phyloP scores from a whole-genome alignment of 805 yeast genomes.

The Suhomyces pyralidae region DNA sequence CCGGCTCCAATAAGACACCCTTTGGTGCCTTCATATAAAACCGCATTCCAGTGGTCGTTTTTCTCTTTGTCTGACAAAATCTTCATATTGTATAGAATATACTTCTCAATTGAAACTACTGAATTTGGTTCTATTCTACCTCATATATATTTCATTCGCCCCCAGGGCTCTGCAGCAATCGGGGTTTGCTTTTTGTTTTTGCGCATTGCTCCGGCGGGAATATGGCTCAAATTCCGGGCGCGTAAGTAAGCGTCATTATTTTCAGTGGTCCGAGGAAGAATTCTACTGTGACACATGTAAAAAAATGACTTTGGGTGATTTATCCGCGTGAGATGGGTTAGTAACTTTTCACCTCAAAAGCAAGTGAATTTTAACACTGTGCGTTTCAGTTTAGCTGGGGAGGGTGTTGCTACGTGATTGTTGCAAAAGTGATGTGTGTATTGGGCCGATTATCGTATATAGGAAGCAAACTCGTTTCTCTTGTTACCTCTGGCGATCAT shows the following conservation, averaged over 20 bases:
- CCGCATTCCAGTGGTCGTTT: constrained; percentile 35
- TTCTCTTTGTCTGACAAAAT: constrained; percentile 35
- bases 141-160: neutral
- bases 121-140: neutral
- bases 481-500: constrained; percentile 13
- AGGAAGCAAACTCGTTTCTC: neutral
- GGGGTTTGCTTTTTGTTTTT: neutral
- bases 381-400: too few relatives aligned
- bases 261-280: neutral
- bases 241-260: neutral
- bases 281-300: neutral
- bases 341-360: too few relatives aligned
- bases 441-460: neutral
- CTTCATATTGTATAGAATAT: constrained; percentile 27
- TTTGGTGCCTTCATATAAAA: constrained; percentile 35
- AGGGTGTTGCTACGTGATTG: too few relatives aligned
- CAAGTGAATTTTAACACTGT: too few relatives aligned
- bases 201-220: neutral
- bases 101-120: neutral
- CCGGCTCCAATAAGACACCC: constrained; percentile 36
- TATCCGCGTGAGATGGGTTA: too few relatives aligned
- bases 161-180: neutral
- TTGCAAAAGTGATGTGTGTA: too few relatives aligned
- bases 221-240: neutral
- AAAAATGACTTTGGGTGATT: neutral